A percentile compares a stretch with the other conserved stretches of the same genome.
Conservation (phyloP, 2,329 filamentous ascomycete species). For the Coniochaeta sp. region DNA sequence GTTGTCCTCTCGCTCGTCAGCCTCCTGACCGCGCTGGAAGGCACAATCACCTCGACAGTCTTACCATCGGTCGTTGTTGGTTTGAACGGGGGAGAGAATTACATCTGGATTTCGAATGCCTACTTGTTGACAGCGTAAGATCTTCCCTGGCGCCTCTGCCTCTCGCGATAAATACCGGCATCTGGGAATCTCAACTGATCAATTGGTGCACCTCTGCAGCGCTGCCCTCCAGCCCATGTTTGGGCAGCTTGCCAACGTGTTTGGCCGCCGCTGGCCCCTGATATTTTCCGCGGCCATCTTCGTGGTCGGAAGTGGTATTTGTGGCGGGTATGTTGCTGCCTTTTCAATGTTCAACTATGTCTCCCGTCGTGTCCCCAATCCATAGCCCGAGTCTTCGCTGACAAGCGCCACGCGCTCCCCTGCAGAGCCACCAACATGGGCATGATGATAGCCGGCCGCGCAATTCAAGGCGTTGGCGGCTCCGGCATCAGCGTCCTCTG, state of each 20-base stretch:
- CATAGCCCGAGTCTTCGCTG: too few species aligned
- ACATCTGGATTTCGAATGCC: constrained; percentile 19
- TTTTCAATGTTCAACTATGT: too few species aligned
- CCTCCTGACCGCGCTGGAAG: constrained; percentile 17
- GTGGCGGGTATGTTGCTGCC: too few species aligned
- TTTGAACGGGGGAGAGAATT: constrained; percentile 12
- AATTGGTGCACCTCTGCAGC: constrained; percentile 6
- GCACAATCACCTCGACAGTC: constrained; percentile 21
- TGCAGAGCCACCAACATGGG: constrained; percentile 19
- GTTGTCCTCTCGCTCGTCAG: constrained; percentile 7
- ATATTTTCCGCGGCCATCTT: constrained; percentile 8
- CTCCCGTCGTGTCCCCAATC: too few species aligned
- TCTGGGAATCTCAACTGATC: too few species aligned
- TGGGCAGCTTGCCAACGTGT: constrained; percentile 17
- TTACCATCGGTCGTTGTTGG: constrained; percentile 17
- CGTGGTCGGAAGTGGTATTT: constrained; percentile 19
- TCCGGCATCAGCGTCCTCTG: constrained; percentile 25
- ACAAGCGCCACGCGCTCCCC: too few species aligned
- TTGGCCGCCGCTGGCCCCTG: constrained; percentile 15
- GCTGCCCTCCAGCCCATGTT: constrained; percentile 14
- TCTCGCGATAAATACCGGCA: too few species aligned
- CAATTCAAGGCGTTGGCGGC: constrained; percentile 27
- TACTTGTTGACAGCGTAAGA: constrained; percentile 18
- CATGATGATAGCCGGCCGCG: constrained; percentile 24
- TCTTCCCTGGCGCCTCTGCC: too few species aligned